Base-by-base conservation (phyloP, 164 flowering plant genomes). In the Stephania cephalantha region DNA sequence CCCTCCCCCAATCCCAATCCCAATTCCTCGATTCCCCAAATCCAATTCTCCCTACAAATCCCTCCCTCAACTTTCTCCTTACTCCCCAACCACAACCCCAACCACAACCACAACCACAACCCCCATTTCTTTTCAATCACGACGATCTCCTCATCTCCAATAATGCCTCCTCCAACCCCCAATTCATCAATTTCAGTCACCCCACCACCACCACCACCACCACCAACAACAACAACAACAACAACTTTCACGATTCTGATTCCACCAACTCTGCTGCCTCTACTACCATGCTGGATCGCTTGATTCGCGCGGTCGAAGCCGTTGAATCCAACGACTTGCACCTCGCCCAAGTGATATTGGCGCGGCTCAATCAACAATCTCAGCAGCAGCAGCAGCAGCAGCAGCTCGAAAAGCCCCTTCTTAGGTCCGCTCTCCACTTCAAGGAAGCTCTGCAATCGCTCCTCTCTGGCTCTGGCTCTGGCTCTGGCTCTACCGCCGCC, bases 381-480 rank as follows among this genome's bases (percentile, higher is more conserved):
- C 91, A 95, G 42, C 42, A 35, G 42, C 42, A 35, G 42, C 91
- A 95, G 42, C 42, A 35, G 42, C 42, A 35, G 42, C 42, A 35
- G 42, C 42, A 35, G 0, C 18, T 53, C 18, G 96, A 94, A 0
- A 90, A 89, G 30, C 97, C 98, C 0, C 86, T 91, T 44, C 92
- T 90, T 22, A 75, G 97, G 73, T 89, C 98, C n/a, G 93, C 90
- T 0, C 89, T 90, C 73, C 88, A 84, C 85, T 92, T 94, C 90
- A 94, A 90, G 74, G 97, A 94, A 81, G 97, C 98, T 20, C 89
- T 94, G 45, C 85, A 83, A 4, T 35, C 42, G 48, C 77, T 84
- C 4, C 82, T 89, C 42, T 25, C 25, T 25, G 25, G 25, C 83
- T 91, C 53, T 31, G 0, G n/a, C n/a, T n/a, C n/a, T n/a, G n/a